Percentiles rank a stretch among this genome's conserved stretches.
Conservation (phyloP, 441 rosid species). For the Corymbia calophylla region DNA sequence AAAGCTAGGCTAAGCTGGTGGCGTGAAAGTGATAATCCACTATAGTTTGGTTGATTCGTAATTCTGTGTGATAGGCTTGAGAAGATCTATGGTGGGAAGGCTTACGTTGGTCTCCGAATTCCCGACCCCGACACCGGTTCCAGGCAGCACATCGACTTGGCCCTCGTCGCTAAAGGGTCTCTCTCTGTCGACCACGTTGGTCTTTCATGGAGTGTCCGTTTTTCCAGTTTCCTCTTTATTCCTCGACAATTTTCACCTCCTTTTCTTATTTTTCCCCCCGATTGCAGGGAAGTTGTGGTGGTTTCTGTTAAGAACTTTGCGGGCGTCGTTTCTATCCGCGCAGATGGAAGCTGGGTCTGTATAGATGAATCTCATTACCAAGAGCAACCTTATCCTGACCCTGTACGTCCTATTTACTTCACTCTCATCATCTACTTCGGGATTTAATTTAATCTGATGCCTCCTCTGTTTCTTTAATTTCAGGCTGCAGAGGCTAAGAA, state of each 20-base stretch:
- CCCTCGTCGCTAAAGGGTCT: slow-evolving; percentile 66
- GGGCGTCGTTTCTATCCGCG: slow-evolving; percentile 53
- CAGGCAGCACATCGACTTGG: slow-evolving; percentile 64
- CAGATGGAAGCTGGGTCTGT: slow-evolving; percentile 85
- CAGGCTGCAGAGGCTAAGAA: slow-evolving; percentile 60
- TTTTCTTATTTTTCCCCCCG: not conserved
- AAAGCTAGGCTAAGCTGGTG: not conserved
- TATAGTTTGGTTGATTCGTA: not conserved
- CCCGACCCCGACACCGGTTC: slow-evolving; percentile 84
- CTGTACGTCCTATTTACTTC: slow-evolving; percentile 33
- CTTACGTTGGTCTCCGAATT: slow-evolving; percentile 77
- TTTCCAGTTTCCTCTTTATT: not conserved
- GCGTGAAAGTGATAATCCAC: not conserved
- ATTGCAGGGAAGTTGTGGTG: slow-evolving; percentile 61
- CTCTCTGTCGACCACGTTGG: not conserved
- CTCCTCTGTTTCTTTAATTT: slow-evolving; percentile 1
- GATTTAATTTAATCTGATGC: not conserved
- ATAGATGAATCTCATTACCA: slow-evolving; percentile 39
- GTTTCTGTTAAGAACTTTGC: slow-evolving; percentile 66
- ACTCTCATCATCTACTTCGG: not conserved
- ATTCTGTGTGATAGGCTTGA: slow-evolving; percentile 40
- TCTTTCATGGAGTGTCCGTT: not conserved
- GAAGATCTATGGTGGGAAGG: slow-evolving; percentile 79
- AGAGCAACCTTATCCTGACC: slow-evolving; percentile 43
- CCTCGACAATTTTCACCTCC: not conserved